Evolutionary conservation across 306 rosid genomes (phyloP).

Genomic region (Rubus parviflorus): DNA sequence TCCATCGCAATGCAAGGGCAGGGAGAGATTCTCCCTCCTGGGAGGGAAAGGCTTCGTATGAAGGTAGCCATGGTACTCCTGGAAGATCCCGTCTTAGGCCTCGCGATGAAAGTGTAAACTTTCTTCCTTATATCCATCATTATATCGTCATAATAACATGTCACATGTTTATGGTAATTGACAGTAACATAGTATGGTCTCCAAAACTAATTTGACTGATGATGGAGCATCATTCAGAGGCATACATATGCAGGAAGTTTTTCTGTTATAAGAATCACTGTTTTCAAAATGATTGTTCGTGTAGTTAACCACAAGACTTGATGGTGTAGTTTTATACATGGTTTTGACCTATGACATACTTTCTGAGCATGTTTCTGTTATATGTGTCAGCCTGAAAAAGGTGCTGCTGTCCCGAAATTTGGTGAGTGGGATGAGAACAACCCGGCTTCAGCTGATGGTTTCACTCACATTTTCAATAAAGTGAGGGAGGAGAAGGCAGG

Average conservation of each 20-base stretch:
- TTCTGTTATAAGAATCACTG: constrained; percentile 7
- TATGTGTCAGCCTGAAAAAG: constrained; percentile 69
- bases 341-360: neutral
- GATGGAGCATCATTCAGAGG: neutral
- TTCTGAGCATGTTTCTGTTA: constrained; percentile 26
- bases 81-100: constrained; percentile 69
- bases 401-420: constrained; percentile 93
- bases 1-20: constrained; percentile 68
- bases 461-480: constrained; percentile 76
- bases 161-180: neutral
- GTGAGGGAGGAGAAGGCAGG: constrained; percentile 70
- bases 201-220: neutral
- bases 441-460: constrained; percentile 83
- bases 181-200: neutral
- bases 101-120: constrained; percentile 71
- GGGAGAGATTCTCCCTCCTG: constrained; percentile 60
- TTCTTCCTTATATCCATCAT: constrained; percentile 10
- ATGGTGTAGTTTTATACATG: neutral
- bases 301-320: neutral
- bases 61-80: constrained; percentile 71
- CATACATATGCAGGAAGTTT: neutral
- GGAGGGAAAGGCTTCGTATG: constrained; percentile 68
- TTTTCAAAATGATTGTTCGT: neutral
- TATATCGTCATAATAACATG: constrained; percentile 15
- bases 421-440: constrained; percentile 90